These are phyloP conservation scores for Halocafeteria seosinensis DNA, from an alignment of 108 stramenopile species.

Conservation along the genomic window DNA sequence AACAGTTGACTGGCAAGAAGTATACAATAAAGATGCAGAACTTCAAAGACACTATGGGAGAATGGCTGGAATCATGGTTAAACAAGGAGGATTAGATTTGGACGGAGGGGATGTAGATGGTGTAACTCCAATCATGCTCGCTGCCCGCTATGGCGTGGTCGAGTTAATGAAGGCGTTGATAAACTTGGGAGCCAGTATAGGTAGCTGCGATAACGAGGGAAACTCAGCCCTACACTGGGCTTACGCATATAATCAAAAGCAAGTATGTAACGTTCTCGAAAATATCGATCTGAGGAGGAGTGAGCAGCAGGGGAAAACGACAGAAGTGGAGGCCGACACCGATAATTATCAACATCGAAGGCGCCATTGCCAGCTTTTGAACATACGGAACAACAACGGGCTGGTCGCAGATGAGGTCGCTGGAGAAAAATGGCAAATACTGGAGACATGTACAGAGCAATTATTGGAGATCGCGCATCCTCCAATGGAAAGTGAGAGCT, in stretches of 20 bases:
- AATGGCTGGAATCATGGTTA: not conserved
- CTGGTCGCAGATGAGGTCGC: too few relatives aligned
- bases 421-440: too few relatives aligned
- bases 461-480: too few relatives aligned
- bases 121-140: not conserved
- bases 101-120: not conserved
- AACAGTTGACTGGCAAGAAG: not conserved
- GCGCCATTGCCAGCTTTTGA: too few relatives aligned
- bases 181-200: not conserved
- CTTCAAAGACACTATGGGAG: not conserved
- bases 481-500: too few relatives aligned
- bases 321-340: too few relatives aligned
- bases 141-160: not conserved
- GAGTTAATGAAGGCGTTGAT: not conserved
- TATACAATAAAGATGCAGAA: not conserved
- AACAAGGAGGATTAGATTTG: too few relatives aligned
- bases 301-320: too few relatives aligned
- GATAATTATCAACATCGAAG: too few relatives aligned
- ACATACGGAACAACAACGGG: too few relatives aligned
- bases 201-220: not conserved
- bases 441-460: too few relatives aligned
- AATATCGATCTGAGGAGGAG: too few relatives aligned
- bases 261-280: not conserved
- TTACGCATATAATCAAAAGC: not conserved
- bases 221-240: not conserved